Conservation (phyloP, 495 filamentous ascomycete species). For the Choiromyces venosus region DNA sequence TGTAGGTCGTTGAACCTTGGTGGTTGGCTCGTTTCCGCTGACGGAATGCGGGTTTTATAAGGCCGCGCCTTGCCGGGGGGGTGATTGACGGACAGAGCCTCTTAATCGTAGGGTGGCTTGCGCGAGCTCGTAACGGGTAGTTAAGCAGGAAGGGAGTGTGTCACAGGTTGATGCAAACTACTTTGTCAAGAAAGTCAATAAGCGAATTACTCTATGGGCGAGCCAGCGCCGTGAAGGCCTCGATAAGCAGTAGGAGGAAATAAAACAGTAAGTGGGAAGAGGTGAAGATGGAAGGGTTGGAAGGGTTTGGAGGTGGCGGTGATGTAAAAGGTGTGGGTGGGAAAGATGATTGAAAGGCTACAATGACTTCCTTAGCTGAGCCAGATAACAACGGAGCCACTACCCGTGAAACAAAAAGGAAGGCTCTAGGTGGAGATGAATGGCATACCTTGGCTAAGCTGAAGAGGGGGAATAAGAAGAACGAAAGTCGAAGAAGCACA, state of each 20-base stretch:
- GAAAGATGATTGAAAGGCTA: not conserved
- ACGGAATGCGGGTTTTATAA: not conserved
- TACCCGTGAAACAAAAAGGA: not conserved
- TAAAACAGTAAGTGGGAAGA: not conserved
- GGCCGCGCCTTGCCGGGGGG: not conserved
- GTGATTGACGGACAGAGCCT: conserved; percentile 13
- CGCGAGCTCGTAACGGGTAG: conserved; percentile 19
- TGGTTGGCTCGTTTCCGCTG: conserved; percentile 17
- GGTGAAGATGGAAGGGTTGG: conserved; percentile 11
- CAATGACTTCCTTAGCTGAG: conserved; percentile 2
- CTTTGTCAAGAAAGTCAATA: conserved; percentile 27
- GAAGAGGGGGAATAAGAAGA: not conserved
- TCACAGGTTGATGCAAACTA: conserved; percentile 18
- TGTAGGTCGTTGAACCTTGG: conserved; percentile 13
- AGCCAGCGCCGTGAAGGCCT: conserved; percentile 28
- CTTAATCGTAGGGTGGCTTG: conserved; percentile 24
- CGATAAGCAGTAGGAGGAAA: not conserved
- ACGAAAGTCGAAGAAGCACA: not conserved
- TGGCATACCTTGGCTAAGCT: not conserved
- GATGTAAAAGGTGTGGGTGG: conserved; percentile 12
- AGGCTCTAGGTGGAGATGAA: not conserved
- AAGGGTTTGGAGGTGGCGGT: conserved; percentile 17
- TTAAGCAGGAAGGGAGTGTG: not conserved
- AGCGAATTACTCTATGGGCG: conserved; percentile 27
- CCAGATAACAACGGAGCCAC: not conserved